These are phyloP conservation scores for Plectosphaerella plurivora DNA, from an alignment of 2,329 filamentous ascomycete genomes.

Conservation along the genomic window DNA sequence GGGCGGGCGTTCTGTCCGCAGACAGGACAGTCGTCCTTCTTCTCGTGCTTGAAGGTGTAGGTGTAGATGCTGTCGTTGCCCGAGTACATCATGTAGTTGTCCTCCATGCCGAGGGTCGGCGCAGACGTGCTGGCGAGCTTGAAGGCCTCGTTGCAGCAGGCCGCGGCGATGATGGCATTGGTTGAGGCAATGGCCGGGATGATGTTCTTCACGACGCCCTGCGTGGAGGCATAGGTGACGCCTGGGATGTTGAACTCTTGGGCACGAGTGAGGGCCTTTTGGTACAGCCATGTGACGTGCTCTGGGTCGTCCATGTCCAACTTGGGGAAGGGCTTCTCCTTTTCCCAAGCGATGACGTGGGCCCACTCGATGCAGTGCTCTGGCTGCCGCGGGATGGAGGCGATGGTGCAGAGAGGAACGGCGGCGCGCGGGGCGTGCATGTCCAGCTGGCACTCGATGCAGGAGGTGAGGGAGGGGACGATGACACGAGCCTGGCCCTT, in stretches of 20 bases:
- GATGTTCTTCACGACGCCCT: slow-evolving; percentile 98
- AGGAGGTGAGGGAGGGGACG: slow-evolving; percentile 86
- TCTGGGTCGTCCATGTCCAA: slow-evolving; percentile 96
- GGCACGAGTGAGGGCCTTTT: slow-evolving; percentile 76
- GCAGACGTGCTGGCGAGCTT: slow-evolving; percentile 85
- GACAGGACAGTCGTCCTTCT: slow-evolving; percentile 91
- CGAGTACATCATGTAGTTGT: slow-evolving; percentile 99
- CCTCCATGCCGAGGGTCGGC: slow-evolving; percentile 70
- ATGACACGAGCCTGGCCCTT: slow-evolving; percentile 95
- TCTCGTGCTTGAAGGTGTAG: slow-evolving; percentile 92
- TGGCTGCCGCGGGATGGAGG: slow-evolving; percentile 91
- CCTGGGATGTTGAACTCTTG: slow-evolving; percentile 86
- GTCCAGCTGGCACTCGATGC: slow-evolving; percentile 96
- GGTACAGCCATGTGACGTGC: slow-evolving; percentile 95
- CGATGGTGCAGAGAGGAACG: slow-evolving; percentile 92
- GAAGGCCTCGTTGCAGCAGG: slow-evolving; percentile 94
- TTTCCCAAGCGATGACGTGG: slow-evolving; percentile 95
- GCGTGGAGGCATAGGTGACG: slow-evolving; percentile 91
- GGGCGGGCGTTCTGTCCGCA: slow-evolving; percentile 81
- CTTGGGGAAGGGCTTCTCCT: slow-evolving; percentile 73
- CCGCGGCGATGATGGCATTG: slow-evolving; percentile 92
- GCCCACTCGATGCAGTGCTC: slow-evolving; percentile 99
- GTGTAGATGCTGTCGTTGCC: slow-evolving; percentile 95
- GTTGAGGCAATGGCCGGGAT: slow-evolving; percentile 97
- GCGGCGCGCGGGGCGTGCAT: slow-evolving; percentile 98